phyloP scores from a whole-genome alignment of 306 rosid species.

The Boehmeria nivea region DNA sequence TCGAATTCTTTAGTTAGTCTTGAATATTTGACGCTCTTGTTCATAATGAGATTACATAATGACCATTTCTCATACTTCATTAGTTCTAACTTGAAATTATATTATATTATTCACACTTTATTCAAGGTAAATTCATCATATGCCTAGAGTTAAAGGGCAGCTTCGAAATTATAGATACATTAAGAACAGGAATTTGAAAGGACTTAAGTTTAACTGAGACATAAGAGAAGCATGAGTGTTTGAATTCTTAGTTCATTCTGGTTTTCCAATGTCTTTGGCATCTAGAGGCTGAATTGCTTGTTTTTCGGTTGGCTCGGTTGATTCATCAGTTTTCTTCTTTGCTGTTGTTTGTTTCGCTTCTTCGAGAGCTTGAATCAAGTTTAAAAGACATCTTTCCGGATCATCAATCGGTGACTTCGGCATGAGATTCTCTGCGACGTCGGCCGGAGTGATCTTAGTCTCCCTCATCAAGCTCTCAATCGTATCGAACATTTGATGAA shows the following conservation, averaged over 20 bases:
- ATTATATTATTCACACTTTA: no score
- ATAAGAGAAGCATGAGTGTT: neutral
- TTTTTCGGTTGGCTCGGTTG: conserved; percentile 9
- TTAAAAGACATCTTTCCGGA: conserved; percentile 44
- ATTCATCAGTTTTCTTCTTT: conserved; percentile 21
- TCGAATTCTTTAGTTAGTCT: no score
- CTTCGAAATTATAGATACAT: no score
- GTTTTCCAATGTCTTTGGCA: neutral
- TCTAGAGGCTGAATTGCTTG: neutral
- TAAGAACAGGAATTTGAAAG: no score
- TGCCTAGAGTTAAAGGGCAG: no score
- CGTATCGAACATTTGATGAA: conserved; percentile 39
- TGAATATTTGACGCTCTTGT: no score
- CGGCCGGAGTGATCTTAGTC: conserved; percentile 66
- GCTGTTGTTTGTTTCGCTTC: conserved; percentile 18
- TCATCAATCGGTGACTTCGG: conserved; percentile 53
- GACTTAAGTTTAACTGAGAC: no score
- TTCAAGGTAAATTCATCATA: no score
- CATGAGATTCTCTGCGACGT: conserved; percentile 82
- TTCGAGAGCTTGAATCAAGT: conserved; percentile 48
- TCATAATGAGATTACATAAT: no score
- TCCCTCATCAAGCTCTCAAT: conserved; percentile 38
- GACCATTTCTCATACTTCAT: no score
- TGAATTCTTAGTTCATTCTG: neutral
- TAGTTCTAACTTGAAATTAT: no score